Evolutionary conservation across 345 rosid genomes (phyloP).

Genomic region (Euphorbia lathyris): DNA sequence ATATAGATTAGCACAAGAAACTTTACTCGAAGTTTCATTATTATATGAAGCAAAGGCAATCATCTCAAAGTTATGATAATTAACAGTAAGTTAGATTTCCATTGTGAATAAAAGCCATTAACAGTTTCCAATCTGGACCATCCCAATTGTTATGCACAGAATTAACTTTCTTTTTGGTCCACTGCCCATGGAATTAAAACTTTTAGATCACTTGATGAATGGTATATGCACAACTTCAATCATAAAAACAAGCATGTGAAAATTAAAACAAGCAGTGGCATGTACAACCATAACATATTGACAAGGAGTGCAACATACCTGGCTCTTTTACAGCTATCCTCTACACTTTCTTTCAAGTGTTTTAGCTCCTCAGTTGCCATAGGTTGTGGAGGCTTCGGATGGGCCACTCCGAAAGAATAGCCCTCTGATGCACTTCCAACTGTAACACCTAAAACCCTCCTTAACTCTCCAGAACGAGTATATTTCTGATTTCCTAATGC

Average conservation of each 20-base stretch:
- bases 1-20: neutral
- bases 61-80: neutral
- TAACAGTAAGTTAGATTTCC: neutral
- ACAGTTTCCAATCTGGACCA: neutral
- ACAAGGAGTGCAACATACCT: slow-evolving; percentile 40
- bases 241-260: slow-evolving; percentile 1
- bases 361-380: slow-evolving; percentile 79
- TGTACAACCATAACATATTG: slow-evolving; percentile 1
- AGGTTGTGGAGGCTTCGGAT: slow-evolving; percentile 56
- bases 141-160: neutral
- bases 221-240: neutral
- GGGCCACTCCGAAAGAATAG: slow-evolving; percentile 55
- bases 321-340: slow-evolving; percentile 72
- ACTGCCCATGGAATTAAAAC: neutral
- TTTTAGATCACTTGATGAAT: neutral
- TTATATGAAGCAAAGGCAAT: slow-evolving; percentile 19
- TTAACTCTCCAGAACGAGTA: slow-evolving; percentile 72
- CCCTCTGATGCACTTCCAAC: slow-evolving; percentile 60
- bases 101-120: neutral
- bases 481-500: slow-evolving; percentile 60
- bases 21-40: neutral
- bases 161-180: neutral
- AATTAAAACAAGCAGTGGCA: neutral
- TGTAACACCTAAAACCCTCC: slow-evolving; percentile 69
- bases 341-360: slow-evolving; percentile 81